Percentiles rank a stretch among this genome's conserved stretches.
These are phyloP conservation scores for Calonectria pseudoreteaudii DNA, from an alignment of 2,329 filamentous ascomycete species.

Conservation along the genomic window DNA sequence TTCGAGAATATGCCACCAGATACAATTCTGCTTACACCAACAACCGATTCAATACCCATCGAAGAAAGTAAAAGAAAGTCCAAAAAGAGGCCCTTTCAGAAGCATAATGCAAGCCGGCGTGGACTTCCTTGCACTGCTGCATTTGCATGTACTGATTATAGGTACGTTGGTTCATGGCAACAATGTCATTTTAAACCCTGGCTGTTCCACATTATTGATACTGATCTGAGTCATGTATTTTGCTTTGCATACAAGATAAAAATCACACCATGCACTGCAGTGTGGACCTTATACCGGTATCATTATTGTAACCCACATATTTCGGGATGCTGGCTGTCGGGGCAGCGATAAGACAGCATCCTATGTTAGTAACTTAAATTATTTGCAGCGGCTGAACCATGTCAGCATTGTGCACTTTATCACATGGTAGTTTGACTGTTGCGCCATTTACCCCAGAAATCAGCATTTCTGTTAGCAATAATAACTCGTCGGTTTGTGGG, in stretches of 20 bases:
- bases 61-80: too few species aligned
- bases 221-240: not conserved
- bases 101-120: not conserved
- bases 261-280: not conserved
- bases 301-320: not conserved
- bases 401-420: not conserved
- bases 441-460: conserved; percentile 3
- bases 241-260: not conserved
- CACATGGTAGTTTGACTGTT: not conserved
- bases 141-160: conserved; percentile 13
- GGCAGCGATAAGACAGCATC: not conserved
- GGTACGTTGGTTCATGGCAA: not conserved
- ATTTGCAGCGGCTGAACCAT: not conserved
- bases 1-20: too few species aligned
- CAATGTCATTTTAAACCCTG: not conserved
- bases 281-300: not conserved
- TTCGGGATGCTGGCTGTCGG: not conserved
- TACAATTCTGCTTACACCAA: too few species aligned
- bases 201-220: not conserved
- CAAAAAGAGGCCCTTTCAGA: not conserved
- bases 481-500: not conserved
- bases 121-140: not conserved
- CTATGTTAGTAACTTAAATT: not conserved
- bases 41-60: too few species aligned
- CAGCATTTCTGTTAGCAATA: not conserved